Base-by-base conservation (phyloP, 768 basidiomycete species). In the Russula virescens region DNA sequence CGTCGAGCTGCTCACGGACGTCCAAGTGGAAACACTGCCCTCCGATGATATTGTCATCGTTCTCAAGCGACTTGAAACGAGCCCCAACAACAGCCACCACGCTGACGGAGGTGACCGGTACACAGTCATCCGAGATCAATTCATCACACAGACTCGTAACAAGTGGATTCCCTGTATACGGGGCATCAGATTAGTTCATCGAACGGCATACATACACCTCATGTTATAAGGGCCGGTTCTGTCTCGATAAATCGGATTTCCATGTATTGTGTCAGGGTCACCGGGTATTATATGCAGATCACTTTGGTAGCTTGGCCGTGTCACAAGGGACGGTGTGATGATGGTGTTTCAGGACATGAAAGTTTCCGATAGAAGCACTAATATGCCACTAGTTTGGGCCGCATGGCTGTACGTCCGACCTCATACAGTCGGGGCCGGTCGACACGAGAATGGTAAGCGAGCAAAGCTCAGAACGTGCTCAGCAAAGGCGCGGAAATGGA, bases 31-130 rank as follows among this genome's bases (percentile, higher is more conserved):
- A 26, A 48, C 31, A 38, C 31, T 19, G 31, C 9, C 48, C 43
- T 62, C 54, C 61, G 61, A 57, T 57, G 28, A 51, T 51, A 16
- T 16, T 3, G 49, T 51, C 61, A 62, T 62, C 28, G 45, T 16
- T 50, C n/a, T n/a, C n/a, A n/a, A n/a, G n/a, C n/a, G n/a, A n/a
- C n/a, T n/a, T n/a, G n/a, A n/a, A n/a, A n/a, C n/a, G n/a, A n/a
- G n/a, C n/a, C n/a, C 45, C n/a, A 46, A 49, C 38, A 31, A 19
- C 19, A 25, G 34, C 45, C 46, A 28, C 35, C 7, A 26, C 25
- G 25, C 43, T 45, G 26, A 48, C 25, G 43, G 43, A 25, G 13
- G 35, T 38, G 45, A 47, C 60, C 26, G 35, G 46, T 19, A 3
- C 1, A 14, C 18, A 28, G 18, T 26, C 26, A 50, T 19, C 28